Evolutionary conservation across 2,329 filamentous ascomycete genomes (phyloP), one percentile per base, ranked within the genome.

Genomic region (Purpureocillium lavendulum): DNA sequence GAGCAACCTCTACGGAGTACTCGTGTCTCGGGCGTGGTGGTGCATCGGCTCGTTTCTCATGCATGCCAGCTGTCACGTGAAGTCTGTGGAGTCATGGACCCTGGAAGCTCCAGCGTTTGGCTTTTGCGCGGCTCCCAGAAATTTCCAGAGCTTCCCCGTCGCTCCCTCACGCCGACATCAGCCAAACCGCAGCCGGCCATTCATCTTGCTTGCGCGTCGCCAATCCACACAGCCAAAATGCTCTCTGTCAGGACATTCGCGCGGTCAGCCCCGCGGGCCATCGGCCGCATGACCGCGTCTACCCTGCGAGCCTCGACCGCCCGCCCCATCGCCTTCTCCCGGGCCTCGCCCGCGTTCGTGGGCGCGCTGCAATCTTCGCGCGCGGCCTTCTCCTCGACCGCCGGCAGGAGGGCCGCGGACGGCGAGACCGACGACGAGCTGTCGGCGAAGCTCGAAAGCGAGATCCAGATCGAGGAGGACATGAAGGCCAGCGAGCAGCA

Each of bases 381-480:
- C 59, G 65, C 71, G 11, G 59, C 66, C 38, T 77, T 76, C 54
- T 75, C 73, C 21, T 61, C 63, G 17, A 57, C 60, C 13, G 46
- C 45, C 26, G 51, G 69, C 45, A 66, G 71, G 47, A 60, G 61
- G 40, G 60, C 65, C 4, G 50, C 64, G 14, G 52, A 48, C 32
- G 58, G 57, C 36, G 72, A 77, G 59, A 77, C 75, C 46, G 86
- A 94, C 56, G 72, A 82, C 49, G 87, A 96, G 66, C 80, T 98
- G 39, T 76, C 81, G 31, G 78, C 80, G 43, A 97, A 97, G 76
- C 77, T 98, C 36, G 78, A 86, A 49, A 82, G 79, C 57, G 89
- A 95, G 70, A 72, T 94, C 49, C 69, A 80, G 61, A 80, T 94
- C 57, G 92, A 97, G 74, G 77, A 80, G 55, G 82, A 89, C 57